These are phyloP conservation scores for Eucalyptus regnans DNA, from an alignment of 345 rosid genomes.

Conservation along the genomic window DNA sequence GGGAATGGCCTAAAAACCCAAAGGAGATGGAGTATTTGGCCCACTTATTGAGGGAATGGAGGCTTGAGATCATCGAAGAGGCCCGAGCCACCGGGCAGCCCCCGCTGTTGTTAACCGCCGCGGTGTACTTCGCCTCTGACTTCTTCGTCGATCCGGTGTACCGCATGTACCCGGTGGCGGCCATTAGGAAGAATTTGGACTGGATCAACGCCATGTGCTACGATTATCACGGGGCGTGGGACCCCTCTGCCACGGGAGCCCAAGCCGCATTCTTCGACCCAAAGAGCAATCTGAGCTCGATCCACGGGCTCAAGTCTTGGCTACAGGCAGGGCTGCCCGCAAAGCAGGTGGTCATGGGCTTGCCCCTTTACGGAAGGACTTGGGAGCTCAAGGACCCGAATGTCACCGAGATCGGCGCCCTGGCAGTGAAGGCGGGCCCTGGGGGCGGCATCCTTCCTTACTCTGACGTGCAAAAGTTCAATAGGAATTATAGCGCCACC, in stretches of 20 bases:
- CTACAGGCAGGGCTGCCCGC: conserved; percentile 13
- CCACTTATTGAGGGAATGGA: conserved; percentile 26
- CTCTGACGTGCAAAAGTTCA: conserved; percentile 13
- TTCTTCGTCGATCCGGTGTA: conserved; percentile 1
- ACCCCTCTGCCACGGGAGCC: conserved; percentile 23
- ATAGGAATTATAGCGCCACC: conserved; percentile 10
- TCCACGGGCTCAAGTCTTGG: conserved; percentile 42
- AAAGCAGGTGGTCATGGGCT: conserved; percentile 34
- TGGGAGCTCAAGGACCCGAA: conserved; percentile 46
- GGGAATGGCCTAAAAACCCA: conserved; percentile 37
- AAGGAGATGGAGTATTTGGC: conserved; percentile 24
- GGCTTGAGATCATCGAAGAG: conserved; percentile 15
- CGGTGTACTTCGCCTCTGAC: conserved; percentile 34
- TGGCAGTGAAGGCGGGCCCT: conserved; percentile 14
- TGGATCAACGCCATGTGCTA: conserved; percentile 40
- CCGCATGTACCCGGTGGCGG: conserved; percentile 13
- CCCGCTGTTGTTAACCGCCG: conserved; percentile 38
- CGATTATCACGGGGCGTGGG: conserved; percentile 45
- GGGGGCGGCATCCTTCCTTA: conserved; percentile 12
- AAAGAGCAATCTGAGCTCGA: conserved; percentile 35
- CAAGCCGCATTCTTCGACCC: conserved; percentile 35
- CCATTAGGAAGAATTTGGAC: conserved; percentile 24
- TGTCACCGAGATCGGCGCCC: conserved; percentile 21
- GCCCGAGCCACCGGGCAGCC: conserved; percentile 16
- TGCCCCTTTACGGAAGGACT: conserved; percentile 36